Base-by-base conservation (phyloP, 2,329 filamentous ascomycete species). In the Colletotrichum musicola region DNA sequence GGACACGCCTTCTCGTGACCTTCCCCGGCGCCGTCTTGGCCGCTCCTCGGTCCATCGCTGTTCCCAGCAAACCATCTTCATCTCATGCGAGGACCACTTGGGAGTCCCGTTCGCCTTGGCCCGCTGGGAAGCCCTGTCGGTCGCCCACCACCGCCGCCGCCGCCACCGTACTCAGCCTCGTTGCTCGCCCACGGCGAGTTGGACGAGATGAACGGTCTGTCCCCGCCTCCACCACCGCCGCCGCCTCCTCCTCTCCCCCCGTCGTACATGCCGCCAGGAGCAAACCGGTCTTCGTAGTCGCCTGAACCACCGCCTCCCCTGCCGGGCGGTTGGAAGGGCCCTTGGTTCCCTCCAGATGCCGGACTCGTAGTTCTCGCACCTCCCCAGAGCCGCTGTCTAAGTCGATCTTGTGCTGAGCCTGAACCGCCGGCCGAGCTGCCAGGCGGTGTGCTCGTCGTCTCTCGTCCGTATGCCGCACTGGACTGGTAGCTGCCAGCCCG, bases 381-480 rank as follows among this genome's bases (percentile, higher is more conserved):
- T 35, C 88, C 86, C 85, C 94, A 94, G 53, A 97, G 81, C 70
- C 93, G 84, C 74, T 94, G 93, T 76, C 94, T 93, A 73, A 98
- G 83, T 73, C 93, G 86, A 74, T 97, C 93, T 81, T 97, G 93
- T 58, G 94, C 94, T 20, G 90, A 89, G 40, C 84, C 76, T 57
- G 80, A 73, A 57, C 76, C 78, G 40, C 67, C 75, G 71, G 74
- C 71, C 74, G 75, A 71, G 74, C 77, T 76, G 71, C 76, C 74
- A 81, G 76, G 75, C 77, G 67, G 67, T 58, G 67, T 69, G 58
- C 38, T 81, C 35, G 75, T 75, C 46, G 63, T 73, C 67, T 69
- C 72, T 57, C 62, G 74, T 65, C 73, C 74, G 12, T 75, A 77
- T 22, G 74, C 72, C 27, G 74, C 79, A 35, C 75, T 73, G 49